Conservation (phyloP, 768 basidiomycete genomes). For the Kwoniella dendrophila region DNA sequence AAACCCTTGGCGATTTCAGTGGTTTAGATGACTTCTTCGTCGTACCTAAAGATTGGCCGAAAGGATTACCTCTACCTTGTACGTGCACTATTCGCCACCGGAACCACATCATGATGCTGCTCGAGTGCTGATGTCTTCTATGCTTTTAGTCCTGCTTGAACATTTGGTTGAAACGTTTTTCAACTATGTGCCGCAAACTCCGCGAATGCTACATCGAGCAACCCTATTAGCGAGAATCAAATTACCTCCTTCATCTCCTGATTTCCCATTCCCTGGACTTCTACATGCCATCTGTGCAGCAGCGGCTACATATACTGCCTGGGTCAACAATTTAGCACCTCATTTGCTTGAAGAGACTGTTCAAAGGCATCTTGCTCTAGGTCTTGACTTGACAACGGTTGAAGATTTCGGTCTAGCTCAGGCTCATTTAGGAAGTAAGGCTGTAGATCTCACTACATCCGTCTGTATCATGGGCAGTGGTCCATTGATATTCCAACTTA, state of each 20-base stretch:
- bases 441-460: slow-evolving; percentile 25
- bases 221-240: slow-evolving; percentile 69
- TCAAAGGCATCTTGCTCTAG: slow-evolving; percentile 17
- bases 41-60: slow-evolving; percentile 46
- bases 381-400: slow-evolving; percentile 34
- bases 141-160: slow-evolving; percentile 44
- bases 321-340: slow-evolving; percentile 53
- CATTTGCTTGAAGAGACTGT: slow-evolving; percentile 31
- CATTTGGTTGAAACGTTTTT: slow-evolving; percentile 73
- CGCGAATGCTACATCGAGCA: slow-evolving; percentile 68
- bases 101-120: background rate
- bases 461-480: slow-evolving; percentile 36
- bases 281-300: slow-evolving; percentile 86
- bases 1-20: slow-evolving; percentile 26
- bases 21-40: slow-evolving; percentile 34
- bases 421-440: slow-evolving; percentile 25
- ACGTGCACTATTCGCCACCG: slow-evolving; percentile 12
- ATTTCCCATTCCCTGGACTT: slow-evolving; percentile 71
- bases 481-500: slow-evolving; percentile 34
- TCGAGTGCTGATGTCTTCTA: background rate
- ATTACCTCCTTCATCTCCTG: slow-evolving; percentile 68
- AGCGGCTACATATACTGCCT: slow-evolving; percentile 73
- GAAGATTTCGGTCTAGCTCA: slow-evolving; percentile 45
- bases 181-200: slow-evolving; percentile 71
- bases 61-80: slow-evolving; percentile 48